A percentile compares a stretch with the other conserved stretches of the same genome.
phyloP scores from a whole-genome alignment of 1,284 basidiomycete species.

The Tilletia walkeri region DNA sequence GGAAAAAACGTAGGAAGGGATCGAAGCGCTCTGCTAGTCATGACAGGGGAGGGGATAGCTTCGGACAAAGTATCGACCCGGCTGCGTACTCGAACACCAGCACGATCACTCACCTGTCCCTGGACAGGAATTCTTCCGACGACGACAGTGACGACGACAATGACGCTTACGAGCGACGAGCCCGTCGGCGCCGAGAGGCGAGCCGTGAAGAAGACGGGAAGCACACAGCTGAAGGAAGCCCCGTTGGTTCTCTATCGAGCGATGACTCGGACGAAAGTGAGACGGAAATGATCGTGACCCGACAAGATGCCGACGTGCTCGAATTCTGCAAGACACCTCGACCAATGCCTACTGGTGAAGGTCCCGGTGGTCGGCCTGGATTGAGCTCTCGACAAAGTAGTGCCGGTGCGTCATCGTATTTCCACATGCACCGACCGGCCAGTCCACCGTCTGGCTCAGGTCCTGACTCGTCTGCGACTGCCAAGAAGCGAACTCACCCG shows the following conservation, averaged over 20 bases:
- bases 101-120: background rate
- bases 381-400: background rate
- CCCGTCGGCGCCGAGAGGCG: background rate
- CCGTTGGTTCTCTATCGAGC: background rate
- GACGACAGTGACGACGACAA: constrained; percentile 19
- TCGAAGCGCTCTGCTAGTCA: background rate
- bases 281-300: constrained; percentile 49
- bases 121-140: background rate
- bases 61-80: background rate
- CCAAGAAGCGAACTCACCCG: background rate
- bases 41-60: background rate
- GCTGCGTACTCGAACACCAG: background rate
- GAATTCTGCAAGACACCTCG: constrained; percentile 35
- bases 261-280: constrained; percentile 37
- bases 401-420: background rate
- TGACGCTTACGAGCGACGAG: constrained; percentile 18
- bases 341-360: background rate
- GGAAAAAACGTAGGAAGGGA: constrained; percentile 21
- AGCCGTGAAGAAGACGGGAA: too few species aligned
- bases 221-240: too few species aligned
- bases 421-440: background rate
- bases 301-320: constrained; percentile 46
- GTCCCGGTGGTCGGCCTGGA: background rate
- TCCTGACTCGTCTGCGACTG: too few species aligned
- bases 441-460: background rate